Base-by-base conservation (phyloP, 2,329 filamentous ascomycete genomes). In the Tolypocladium cylindrosporum region DNA sequence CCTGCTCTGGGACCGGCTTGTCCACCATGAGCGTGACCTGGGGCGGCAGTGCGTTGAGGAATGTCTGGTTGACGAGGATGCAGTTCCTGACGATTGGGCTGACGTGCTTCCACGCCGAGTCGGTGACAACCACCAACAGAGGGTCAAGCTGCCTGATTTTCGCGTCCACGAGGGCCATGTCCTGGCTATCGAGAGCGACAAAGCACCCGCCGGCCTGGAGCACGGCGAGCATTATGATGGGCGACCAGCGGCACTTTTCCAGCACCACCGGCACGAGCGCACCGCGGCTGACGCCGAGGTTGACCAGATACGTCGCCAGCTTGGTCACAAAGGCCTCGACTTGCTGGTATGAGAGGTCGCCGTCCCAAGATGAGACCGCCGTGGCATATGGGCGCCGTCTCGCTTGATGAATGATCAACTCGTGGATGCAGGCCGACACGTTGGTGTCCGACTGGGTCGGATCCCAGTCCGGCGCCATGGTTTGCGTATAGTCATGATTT, bases 201-300 rank as follows among this genome's bases (percentile, higher is more conserved):
- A 82, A 76, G n/a, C 74, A 74, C 1, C 75, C 79, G 14, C 79
- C 79, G 4, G 79, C 72, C 64, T 89, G 87, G 50, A 90, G 72
- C 1, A 86, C 78, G 0, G 87, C 87, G 24, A 92, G 75, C 60
- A 92, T 86, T 8, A 85, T 80, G 43, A 90, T 74, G 54, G 90
- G 87, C 0, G 89, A 78, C 68, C 87, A 81, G 16, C 84, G 73
- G 24, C 82, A 88, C 71, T 90, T 91, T 50, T 89, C 83, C 65
- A 91, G 77, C 21, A 86, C 80, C 7, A 91, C 77, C 6, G 84
- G 85, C 1, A 91, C 79, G 4, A 88, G 74, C 9, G 81, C 75
- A 11, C 82, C 79, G 0, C 77, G 74, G 0, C 73, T 69, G 0
- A 83, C 75, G 0, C 82, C 82, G 14, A 77, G 69, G 27, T 77